Percentiles rank a stretch among this genome's conserved stretches.
phyloP scores from a whole-genome alignment of 2,329 filamentous ascomycete genomes.

The Apiospora sp. region DNA sequence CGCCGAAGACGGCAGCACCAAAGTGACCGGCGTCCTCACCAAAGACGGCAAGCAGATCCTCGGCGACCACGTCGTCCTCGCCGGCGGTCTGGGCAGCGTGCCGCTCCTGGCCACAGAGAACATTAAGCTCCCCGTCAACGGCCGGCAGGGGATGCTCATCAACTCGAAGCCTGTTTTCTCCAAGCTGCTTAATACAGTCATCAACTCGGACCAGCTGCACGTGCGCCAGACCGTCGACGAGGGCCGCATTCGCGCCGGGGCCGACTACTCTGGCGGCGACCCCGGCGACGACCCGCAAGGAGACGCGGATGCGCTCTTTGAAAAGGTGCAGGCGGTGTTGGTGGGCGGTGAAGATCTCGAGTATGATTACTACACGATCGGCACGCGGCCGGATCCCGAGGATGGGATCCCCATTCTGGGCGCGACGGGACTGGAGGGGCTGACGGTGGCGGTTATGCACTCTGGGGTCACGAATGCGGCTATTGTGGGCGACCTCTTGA shows the following conservation, averaged over 20 bases:
- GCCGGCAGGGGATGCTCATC: slow-evolving; percentile 39
- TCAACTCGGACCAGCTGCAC: slow-evolving; percentile 37
- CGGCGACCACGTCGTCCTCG: slow-evolving; percentile 39
- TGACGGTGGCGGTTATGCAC: slow-evolving; percentile 44
- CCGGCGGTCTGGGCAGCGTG: slow-evolving; percentile 40
- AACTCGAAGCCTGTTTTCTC: slow-evolving; percentile 37
- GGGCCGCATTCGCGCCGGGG: slow-evolving; percentile 38
- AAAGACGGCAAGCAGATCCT: slow-evolving; percentile 30
- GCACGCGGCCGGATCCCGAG: slow-evolving; percentile 36
- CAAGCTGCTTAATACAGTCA: slow-evolving; percentile 34
- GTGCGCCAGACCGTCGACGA: slow-evolving; percentile 40
- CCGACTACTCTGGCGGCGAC: slow-evolving; percentile 36
- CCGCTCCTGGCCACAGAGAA: slow-evolving; percentile 35
- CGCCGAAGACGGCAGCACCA: slow-evolving; percentile 33
- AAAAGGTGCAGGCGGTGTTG: slow-evolving; percentile 32
- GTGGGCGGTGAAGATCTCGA: slow-evolving; percentile 35
- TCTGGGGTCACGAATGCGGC: slow-evolving; percentile 40
- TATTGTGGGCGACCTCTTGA: slow-evolving; percentile 36
- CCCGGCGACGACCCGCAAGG: slow-evolving; percentile 35
- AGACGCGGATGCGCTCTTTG: slow-evolving; percentile 37
- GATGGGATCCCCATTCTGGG: slow-evolving; percentile 42
- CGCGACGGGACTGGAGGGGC: slow-evolving; percentile 36
- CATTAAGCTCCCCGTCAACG: slow-evolving; percentile 36
- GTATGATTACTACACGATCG: slow-evolving; percentile 41
- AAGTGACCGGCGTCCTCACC: slow-evolving; percentile 26